These are phyloP conservation scores for Pseudogymnoascus sp. DNA, from an alignment of 2,329 filamentous ascomycete species.

Conservation along the genomic window DNA sequence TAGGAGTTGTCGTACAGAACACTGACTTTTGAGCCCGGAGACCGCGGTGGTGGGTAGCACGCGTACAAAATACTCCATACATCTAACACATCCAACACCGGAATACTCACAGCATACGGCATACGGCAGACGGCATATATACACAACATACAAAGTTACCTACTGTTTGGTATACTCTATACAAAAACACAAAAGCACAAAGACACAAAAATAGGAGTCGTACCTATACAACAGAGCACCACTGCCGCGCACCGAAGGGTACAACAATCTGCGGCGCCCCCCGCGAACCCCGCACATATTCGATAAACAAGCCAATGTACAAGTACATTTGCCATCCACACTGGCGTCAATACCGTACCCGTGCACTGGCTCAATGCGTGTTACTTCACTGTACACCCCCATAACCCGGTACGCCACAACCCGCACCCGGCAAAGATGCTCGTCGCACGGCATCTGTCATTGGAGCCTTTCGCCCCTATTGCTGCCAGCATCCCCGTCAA, in stretches of 20 bases:
- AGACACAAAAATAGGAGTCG: too few relatives aligned
- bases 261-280: neutral
- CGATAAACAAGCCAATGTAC: neutral
- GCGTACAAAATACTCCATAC: neutral
- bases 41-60: neutral
- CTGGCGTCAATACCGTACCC: neutral
- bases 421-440: conserved; percentile 1
- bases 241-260: neutral
- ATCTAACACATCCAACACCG: neutral
- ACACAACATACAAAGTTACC: neutral
- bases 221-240: neutral
- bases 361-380: neutral
- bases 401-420: neutral
- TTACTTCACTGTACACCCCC: neutral
- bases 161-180: neutral
- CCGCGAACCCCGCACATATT: neutral
- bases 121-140: neutral
- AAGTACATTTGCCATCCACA: neutral
- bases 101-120: neutral
- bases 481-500: neutral
- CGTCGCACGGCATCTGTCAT: neutral
- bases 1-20: neutral
- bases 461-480: neutral
- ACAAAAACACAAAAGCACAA: neutral
- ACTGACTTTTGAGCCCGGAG: neutral